Evolutionary conservation across 2,329 filamentous ascomycete species (phyloP).

Genomic region (Colletotrichum sojae): DNA sequence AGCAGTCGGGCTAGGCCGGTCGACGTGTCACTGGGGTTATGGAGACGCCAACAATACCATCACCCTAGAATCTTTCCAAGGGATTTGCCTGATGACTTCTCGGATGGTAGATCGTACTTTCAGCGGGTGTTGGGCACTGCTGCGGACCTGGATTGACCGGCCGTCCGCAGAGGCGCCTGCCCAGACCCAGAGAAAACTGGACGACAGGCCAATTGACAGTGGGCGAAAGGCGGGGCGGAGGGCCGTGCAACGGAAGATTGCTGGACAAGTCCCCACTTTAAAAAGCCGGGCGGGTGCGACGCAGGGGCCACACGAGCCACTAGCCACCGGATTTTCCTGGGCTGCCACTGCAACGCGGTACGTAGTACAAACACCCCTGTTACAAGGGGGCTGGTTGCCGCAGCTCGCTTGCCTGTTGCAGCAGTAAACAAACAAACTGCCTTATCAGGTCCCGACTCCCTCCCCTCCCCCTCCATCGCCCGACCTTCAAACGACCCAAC

Average conservation of each 20-base stretch:
- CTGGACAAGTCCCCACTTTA: conserved; percentile 5
- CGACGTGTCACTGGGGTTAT: conserved; percentile 23
- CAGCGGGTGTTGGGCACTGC: conserved; percentile 29
- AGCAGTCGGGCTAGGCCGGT: conserved; percentile 16
- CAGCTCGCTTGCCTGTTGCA: conserved; percentile 35
- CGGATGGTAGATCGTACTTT: conserved; percentile 9
- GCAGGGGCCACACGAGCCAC: conserved; percentile 38
- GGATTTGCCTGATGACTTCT: conserved; percentile 19
- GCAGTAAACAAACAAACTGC: conserved; percentile 56
- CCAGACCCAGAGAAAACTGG: conserved; percentile 27
- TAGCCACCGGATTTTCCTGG: conserved; percentile 35
- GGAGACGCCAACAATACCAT: conserved; percentile 19
- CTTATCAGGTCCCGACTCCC: conserved; percentile 46
- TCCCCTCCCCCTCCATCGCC: conserved; percentile 38
- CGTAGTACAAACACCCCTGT: conserved; percentile 15
- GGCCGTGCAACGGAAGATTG: conserved; percentile 37
- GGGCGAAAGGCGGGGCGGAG: conserved; percentile 34
- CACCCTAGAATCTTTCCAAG: conserved; percentile 9
- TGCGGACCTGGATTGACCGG: conserved; percentile 14
- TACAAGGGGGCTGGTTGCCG: conserved; percentile 41
- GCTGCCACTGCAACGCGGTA: background rate
- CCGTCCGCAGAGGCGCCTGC: conserved; percentile 27
- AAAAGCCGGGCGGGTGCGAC: conserved; percentile 33
- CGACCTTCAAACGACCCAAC: conserved; percentile 41
- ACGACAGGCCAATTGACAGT: conserved; percentile 36